These are phyloP conservation scores for Mucor indicus DNA, from an alignment of 371 early-diverging fungal species.

Conservation along the genomic window DNA sequence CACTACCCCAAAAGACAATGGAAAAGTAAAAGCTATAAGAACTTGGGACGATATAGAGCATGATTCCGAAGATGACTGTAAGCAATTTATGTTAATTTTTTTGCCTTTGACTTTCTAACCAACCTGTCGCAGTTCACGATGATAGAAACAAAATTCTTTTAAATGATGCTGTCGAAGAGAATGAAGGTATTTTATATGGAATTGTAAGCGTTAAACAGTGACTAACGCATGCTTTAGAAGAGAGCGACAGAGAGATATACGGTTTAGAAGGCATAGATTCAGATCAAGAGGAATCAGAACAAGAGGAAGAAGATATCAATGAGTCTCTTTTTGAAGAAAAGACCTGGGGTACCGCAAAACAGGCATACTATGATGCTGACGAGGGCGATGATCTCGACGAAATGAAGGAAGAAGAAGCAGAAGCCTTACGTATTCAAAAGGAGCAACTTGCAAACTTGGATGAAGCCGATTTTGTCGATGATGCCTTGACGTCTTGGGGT, in stretches of 20 bases:
- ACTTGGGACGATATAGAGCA: slow-evolving; percentile 81
- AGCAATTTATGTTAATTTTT: slow-evolving; percentile 2
- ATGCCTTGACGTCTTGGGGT: slow-evolving; percentile 47
- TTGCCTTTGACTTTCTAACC: background rate
- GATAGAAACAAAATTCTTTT: slow-evolving; percentile 55
- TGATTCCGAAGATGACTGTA: slow-evolving; percentile 83
- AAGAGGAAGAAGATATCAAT: slow-evolving; percentile 38
- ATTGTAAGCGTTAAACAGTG: background rate
- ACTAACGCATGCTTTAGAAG: slow-evolving; percentile 4
- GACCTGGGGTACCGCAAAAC: slow-evolving; percentile 72
- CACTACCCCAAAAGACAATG: background rate
- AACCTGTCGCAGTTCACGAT: slow-evolving; percentile 43
- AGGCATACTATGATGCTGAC: slow-evolving; percentile 78
- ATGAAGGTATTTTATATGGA: slow-evolving; percentile 27
- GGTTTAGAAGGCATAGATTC: slow-evolving; percentile 56
- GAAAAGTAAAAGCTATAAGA: slow-evolving; percentile 57
- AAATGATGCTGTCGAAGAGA: slow-evolving; percentile 43
- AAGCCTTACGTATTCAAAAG: slow-evolving; percentile 86
- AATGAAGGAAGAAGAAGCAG: slow-evolving; percentile 87
- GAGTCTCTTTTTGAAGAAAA: slow-evolving; percentile 13
- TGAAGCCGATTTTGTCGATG: slow-evolving; percentile 92
- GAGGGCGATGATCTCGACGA: slow-evolving; percentile 73
- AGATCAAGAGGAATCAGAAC: slow-evolving; percentile 48
- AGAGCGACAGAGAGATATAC: slow-evolving; percentile 62
- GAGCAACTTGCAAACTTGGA: slow-evolving; percentile 73